Evolutionary conservation across 441 rosid species (phyloP).

Genomic region (Bocquillonia castaneifolia): DNA sequence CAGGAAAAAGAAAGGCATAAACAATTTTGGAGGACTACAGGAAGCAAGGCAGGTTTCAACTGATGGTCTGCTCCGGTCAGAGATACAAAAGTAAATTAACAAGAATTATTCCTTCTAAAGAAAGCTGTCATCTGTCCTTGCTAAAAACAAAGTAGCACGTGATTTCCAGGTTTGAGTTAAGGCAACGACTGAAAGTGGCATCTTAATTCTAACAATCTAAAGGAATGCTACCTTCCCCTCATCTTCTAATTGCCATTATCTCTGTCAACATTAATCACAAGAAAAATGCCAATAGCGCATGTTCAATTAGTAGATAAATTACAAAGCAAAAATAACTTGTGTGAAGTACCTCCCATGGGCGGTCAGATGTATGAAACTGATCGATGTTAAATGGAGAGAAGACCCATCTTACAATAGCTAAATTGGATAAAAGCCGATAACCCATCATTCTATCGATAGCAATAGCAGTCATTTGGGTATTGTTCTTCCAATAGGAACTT

Average conservation of each 20-base stretch:
- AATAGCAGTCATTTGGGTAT: conserved; percentile 80
- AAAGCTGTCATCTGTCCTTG: not conserved
- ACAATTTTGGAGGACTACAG: not conserved
- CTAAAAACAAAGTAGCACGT: not conserved
- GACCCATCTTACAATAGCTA: conserved; percentile 94
- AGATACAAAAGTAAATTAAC: not conserved
- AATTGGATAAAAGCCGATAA: conserved; percentile 87
- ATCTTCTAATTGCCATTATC: not conserved
- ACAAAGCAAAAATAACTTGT: conserved; percentile 1
- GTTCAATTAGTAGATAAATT: not conserved
- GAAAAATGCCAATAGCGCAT: not conserved
- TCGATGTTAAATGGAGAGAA: conserved; percentile 74
- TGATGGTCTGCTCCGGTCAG: not conserved
- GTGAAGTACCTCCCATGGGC: conserved; percentile 83
- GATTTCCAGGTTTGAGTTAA: not conserved
- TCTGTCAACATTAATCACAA: not conserved
- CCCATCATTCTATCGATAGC: conserved; percentile 99
- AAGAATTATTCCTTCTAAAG: not conserved
- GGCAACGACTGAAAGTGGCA: not conserved
- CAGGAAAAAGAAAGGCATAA: not conserved
- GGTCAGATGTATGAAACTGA: conserved; percentile 82
- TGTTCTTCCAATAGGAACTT: conserved; percentile 82
- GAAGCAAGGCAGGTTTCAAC: not conserved
- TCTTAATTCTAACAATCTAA: not conserved
- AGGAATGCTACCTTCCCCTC: not conserved